Evolutionary conservation across 148 eudicot genomes (phyloP), one percentile per base, ranked within the genome.

Genomic region (Chenopodium berlandieri): DNA sequence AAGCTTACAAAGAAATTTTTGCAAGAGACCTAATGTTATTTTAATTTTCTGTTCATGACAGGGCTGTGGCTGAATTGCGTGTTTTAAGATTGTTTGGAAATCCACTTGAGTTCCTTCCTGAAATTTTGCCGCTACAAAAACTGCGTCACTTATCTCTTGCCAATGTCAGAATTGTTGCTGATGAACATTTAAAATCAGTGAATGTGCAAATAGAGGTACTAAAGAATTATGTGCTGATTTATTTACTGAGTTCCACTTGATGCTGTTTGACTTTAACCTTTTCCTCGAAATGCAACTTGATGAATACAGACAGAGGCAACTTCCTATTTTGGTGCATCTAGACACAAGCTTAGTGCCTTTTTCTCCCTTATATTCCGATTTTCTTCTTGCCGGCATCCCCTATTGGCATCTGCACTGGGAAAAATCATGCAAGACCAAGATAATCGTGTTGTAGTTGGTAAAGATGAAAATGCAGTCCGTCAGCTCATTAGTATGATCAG

Each of bases 401-500:
- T 97, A 80, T 84, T 97, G 77, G 99, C 99, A 76, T 97, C 98
- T 80, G 93, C 99, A 19, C 86, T 97, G 75, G 99, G 96, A 56
- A 97, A 94, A 87, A 97, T 97, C 82, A 94, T 97, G 87, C 93
- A 94, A 87, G 99, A 97, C 83, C 89, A 87, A 80, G 96, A 85
- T 78, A 91, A 94, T 82, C 91, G 92, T 76, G 89, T 84, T 62
- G 89, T 94, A 82, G 93, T 97, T 68, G 94, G 98, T 65, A 97
- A 97, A 90, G 99, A 97, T 87, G 99, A 94, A 87, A 97, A 94
- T 89, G 99, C 99, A 46, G 90, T 94, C 75, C 87, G 98, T 82
- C 99, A 97, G 92, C 99, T 97, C 50, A 94, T 97, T 74, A 97
- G 99, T 80, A 97, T 97, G 99, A 94, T 97, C 83, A 94, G 96